phyloP scores from a whole-genome alignment of 495 filamentous ascomycete species.

The Penicillium cinerascens region DNA sequence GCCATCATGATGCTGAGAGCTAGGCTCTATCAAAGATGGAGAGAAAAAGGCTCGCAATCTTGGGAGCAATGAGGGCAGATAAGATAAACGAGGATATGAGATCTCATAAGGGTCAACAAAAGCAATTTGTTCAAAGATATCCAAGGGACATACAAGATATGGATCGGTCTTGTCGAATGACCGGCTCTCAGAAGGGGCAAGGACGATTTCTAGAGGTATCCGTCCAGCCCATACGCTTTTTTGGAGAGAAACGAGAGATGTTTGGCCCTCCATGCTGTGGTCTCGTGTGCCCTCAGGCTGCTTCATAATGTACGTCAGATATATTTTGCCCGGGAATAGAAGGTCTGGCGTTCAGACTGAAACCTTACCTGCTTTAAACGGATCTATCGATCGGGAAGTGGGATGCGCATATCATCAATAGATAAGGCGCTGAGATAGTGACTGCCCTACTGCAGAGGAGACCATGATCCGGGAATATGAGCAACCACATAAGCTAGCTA shows the following conservation, averaged over 20 bases:
- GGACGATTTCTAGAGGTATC: slow-evolving; percentile 49
- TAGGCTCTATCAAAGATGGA: slow-evolving; percentile 64
- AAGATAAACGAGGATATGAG: slow-evolving; percentile 53
- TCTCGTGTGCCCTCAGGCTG: background rate
- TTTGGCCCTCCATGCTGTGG: slow-evolving; percentile 19
- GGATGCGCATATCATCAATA: slow-evolving; percentile 2
- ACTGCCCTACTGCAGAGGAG: slow-evolving; percentile 45
- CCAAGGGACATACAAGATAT: slow-evolving; percentile 42
- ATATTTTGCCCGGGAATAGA: background rate
- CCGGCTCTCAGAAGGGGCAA: slow-evolving; percentile 53
- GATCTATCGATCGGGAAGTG: slow-evolving; percentile 2
- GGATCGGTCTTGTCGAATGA: slow-evolving; percentile 52
- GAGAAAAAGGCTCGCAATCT: slow-evolving; percentile 75
- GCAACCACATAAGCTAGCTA: background rate
- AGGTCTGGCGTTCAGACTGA: background rate
- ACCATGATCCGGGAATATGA: slow-evolving; percentile 32
- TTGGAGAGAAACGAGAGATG: slow-evolving; percentile 38
- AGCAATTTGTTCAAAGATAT: background rate
- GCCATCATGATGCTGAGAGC: slow-evolving; percentile 53
- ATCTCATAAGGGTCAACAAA: slow-evolving; percentile 27
- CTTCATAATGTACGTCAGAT: background rate
- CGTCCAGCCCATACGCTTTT: slow-evolving; percentile 48
- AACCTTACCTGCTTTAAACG: background rate
- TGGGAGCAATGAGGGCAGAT: slow-evolving; percentile 73
- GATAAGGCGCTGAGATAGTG: slow-evolving; percentile 8